Base-by-base conservation (phyloP, 108 stramenopile species). In the Cylindrotheca closterium region DNA sequence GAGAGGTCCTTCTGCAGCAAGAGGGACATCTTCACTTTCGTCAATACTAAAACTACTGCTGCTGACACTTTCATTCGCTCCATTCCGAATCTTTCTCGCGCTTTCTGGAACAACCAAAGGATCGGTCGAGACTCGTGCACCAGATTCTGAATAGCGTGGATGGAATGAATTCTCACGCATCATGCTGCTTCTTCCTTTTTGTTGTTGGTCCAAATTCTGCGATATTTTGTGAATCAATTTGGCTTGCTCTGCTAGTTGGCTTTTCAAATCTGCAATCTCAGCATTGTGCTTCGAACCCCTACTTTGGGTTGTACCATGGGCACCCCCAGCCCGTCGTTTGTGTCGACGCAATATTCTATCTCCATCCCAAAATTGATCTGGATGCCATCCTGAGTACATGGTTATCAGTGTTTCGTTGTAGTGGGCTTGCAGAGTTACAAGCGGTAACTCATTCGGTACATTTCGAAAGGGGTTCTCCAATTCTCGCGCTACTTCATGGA, bases 391-490 rank as follows among this genome's bases (percentile, higher is more conserved):
- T 1, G 84, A 55, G 57, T 74, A 88, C 77, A 87, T 84, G 23
- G 82, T 81, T 0, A 92, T 51, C 51, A 92, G 58, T 5, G 80
- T 71, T 80, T 92, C 91, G 53, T 92, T 92, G 72, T 68, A 88
- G 54, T 79, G 59, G 1, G 91, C 91, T 67, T 75, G 53, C 21
- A 92, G 32, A 1, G 83, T 85, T 37, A 79, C 79, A 17, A 92
- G 50, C 18, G 90, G 90, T 31, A 91, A 54, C 50, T 91, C 87
- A 66, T 91, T 91, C 30, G 89, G 88, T 27, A 84, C 81, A 69
- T 86, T 88, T 10, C 85, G 59, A 73, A 85, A 92, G 4, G 91
- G 91, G 71, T 84, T 92, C 60, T 88, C 87, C 58, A 92, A 75
- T 59, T 88, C 91, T 17, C 86, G 57, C 1, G 87, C 87, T 29